Evolutionary conservation across 331 rosid species (phyloP), one percentile per base, ranked within the genome.

Genomic region (Malus hybrid): DNA sequence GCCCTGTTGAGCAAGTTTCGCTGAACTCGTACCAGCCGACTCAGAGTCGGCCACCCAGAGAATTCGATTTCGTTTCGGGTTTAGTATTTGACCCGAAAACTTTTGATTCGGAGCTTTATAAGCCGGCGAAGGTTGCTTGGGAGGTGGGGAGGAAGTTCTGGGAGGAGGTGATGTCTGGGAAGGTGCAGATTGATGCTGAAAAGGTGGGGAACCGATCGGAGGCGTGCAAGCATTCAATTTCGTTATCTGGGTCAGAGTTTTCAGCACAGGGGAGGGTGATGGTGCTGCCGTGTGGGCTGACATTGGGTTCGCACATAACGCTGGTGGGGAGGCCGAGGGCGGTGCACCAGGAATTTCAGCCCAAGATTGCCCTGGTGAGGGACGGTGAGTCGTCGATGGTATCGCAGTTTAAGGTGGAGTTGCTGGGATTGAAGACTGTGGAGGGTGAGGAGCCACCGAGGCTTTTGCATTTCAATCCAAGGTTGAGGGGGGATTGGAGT

Each of bases 401-500:
- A 56, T 80, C 94, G 11, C 91, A 92, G 77, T 92, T 94, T 22
- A 76, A 83, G 77, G 33, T 92, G 84, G 97, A 92, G 83, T 83
- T 94, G 90, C 89, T 81, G 84, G 99, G 97, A 48, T 86, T 94
- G 92, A 84, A 83, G 80, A 65, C 89, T 6, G 92, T 85, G 64
- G 99, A 94, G 31, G 93, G 92, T 6, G 99, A 94, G 78, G 99
- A 90, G 19, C 97, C 97, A 24, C 99, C 99, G 0, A 84, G 86
- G 85, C 83, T 94, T 59, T 64, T 94, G 86, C 99, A 94, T 82
- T 87, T 86, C 60, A 94, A 94, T 76, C 99, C 99, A 19, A 84
- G 99, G 70, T 80, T 92, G 87, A 86, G 29, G 57, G 99, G 99
- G 24, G 97, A 94, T 83, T 94, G 99, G 99, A 89, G 96, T 73